phyloP scores from a whole-genome alignment of 2,329 filamentous ascomycete genomes.

The Ramichloridium luteum region DNA sequence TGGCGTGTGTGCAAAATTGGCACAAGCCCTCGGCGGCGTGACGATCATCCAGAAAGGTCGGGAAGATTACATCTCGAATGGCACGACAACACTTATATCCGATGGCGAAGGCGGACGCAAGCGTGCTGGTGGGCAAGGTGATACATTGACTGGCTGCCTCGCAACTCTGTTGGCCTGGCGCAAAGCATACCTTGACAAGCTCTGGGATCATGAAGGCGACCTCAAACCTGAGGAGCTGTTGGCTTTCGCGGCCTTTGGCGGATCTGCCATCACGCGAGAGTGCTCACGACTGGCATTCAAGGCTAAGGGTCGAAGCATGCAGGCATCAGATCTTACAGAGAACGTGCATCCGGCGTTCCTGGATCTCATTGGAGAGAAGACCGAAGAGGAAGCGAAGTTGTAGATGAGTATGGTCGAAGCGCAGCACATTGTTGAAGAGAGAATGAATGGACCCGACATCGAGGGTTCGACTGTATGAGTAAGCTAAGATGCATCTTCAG shows the following conservation, averaged over 20 bases:
- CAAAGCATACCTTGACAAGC: slow-evolving; percentile 66
- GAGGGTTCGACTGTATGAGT: too few relatives aligned
- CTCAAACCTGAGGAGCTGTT: slow-evolving; percentile 50
- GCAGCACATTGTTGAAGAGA: too few relatives aligned
- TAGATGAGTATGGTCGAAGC: too few relatives aligned
- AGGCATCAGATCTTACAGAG: slow-evolving; percentile 86
- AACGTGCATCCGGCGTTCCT: slow-evolving; percentile 76
- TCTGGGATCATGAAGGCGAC: slow-evolving; percentile 55
- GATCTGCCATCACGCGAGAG: slow-evolving; percentile 77
- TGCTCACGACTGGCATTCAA: slow-evolving; percentile 78
- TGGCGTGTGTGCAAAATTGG: slow-evolving; percentile 55
- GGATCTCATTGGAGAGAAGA: slow-evolving; percentile 60
- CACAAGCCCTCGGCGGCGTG: slow-evolving; percentile 69
- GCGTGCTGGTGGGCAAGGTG: slow-evolving; percentile 85
- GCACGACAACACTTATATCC: slow-evolving; percentile 58
- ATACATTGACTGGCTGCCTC: slow-evolving; percentile 81
- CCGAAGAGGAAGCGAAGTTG: too few relatives aligned
- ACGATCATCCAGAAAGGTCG: slow-evolving; percentile 83
- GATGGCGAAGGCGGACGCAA: slow-evolving; percentile 75
- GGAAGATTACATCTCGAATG: slow-evolving; percentile 74
- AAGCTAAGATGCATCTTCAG: too few relatives aligned
- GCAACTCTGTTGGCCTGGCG: slow-evolving; percentile 84
- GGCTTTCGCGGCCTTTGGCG: slow-evolving; percentile 71
- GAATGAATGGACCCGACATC: too few relatives aligned
- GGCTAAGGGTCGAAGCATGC: slow-evolving; percentile 74